phyloP scores from a whole-genome alignment of 495 filamentous ascomycete species.

The Penicillium ochrochloron region DNA sequence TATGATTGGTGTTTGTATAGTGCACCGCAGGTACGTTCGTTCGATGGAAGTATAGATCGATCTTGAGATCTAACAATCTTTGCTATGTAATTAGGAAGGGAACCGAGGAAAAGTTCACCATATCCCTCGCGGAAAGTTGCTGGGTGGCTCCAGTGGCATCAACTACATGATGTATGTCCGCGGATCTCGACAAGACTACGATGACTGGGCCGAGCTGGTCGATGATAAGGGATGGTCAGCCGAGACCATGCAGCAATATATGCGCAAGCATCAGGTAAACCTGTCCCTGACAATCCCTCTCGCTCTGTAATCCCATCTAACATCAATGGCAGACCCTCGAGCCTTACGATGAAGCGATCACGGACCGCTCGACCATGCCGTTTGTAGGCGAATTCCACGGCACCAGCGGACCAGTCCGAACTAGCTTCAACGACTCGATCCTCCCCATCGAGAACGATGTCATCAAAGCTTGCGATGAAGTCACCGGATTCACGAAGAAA shows the following conservation, averaged over 20 bases:
- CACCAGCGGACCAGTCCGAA: slow-evolving; percentile 33
- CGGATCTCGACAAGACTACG: slow-evolving; percentile 42
- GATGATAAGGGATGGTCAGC: slow-evolving; percentile 46
- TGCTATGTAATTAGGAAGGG: slow-evolving; percentile 21
- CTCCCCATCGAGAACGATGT: slow-evolving; percentile 33
- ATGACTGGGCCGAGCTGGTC: slow-evolving; percentile 51
- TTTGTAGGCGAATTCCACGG: slow-evolving; percentile 34
- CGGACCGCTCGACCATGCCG: slow-evolving; percentile 23
- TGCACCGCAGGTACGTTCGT: slow-evolving; percentile 50
- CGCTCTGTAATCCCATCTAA: slow-evolving; percentile 10
- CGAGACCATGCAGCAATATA: slow-evolving; percentile 37
- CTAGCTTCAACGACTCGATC: slow-evolving; percentile 34
- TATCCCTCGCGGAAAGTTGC: slow-evolving; percentile 54
- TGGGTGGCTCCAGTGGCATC: slow-evolving; percentile 63
- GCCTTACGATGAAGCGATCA: slow-evolving; percentile 22
- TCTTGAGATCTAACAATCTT: no score
- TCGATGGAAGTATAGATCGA: not conserved
- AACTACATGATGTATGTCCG: slow-evolving; percentile 49
- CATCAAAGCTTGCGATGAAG: slow-evolving; percentile 33
- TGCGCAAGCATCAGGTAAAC: slow-evolving; percentile 35
- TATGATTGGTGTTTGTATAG: slow-evolving; percentile 64
- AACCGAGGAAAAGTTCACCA: slow-evolving; percentile 32
- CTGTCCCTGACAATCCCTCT: slow-evolving; percentile 21
- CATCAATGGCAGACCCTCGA: slow-evolving; percentile 19
- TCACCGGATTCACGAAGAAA: slow-evolving; percentile 22